Evolutionary conservation across 495 filamentous ascomycete species (phyloP).

Genomic region (Daldinia loculata): DNA sequence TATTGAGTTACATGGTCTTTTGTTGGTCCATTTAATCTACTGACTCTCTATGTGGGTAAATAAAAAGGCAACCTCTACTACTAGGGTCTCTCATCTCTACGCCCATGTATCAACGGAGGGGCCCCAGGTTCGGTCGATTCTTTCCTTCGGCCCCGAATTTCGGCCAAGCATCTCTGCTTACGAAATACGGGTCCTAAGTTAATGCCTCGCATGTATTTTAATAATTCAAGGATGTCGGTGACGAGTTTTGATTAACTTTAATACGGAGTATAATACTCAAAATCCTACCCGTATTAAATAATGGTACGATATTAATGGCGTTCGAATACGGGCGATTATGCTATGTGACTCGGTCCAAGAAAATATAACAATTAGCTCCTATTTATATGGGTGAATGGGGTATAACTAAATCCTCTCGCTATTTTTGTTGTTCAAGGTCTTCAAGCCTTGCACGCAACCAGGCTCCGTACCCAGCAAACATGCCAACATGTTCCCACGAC

Average conservation of each 20-base stretch:
- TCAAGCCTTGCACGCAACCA: slow-evolving; percentile 49
- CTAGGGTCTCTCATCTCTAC: background rate
- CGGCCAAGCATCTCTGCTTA: background rate
- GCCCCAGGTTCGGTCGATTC: background rate
- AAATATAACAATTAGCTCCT: too few species aligned
- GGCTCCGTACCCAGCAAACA: slow-evolving; percentile 54
- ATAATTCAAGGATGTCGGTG: too few species aligned
- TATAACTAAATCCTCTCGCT: background rate
- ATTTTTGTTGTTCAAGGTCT: background rate
- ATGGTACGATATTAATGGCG: too few species aligned
- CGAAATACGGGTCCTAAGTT: background rate
- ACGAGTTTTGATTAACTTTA: too few species aligned
- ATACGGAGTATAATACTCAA: too few species aligned
- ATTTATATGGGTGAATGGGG: background rate
- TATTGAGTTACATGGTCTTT: background rate
- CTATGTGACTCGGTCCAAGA: background rate
- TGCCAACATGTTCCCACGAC: slow-evolving; percentile 43
- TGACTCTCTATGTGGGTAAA: background rate
- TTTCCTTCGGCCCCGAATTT: background rate
- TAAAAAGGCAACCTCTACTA: background rate
- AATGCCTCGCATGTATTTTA: background rate
- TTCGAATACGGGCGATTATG: background rate
- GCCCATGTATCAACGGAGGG: background rate
- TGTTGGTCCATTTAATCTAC: background rate
- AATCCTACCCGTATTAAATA: too few species aligned